Percentiles rank a stretch among this genome's conserved stretches.
Conservation (phyloP, 768 basidiomycete genomes). For the Suillus variegatus region DNA sequence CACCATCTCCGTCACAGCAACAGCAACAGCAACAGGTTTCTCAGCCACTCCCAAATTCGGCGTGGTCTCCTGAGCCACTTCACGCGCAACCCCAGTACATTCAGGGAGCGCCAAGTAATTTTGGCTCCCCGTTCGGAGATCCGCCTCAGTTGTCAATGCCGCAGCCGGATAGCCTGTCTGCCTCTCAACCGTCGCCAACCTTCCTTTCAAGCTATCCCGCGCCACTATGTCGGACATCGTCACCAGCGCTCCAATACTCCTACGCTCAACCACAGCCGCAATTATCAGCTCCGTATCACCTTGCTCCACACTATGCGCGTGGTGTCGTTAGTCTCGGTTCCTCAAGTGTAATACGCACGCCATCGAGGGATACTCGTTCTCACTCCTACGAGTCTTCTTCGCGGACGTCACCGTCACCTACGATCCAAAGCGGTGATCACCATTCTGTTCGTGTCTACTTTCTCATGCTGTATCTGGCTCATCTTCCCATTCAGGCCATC, state of each 20-base stretch:
- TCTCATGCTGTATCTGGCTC: conserved; percentile 28
- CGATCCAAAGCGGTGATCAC: conserved; percentile 37
- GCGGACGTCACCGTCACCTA: conserved; percentile 46
- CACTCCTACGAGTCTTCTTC: conserved; percentile 27
- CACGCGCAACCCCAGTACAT: conserved; percentile 34
- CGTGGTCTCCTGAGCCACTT: conserved; percentile 40
- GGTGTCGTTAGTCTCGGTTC: conserved; percentile 46
- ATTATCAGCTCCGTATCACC: conserved; percentile 22
- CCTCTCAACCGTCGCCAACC: conserved; percentile 29
- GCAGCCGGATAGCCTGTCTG: conserved; percentile 32
- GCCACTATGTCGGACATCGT: conserved; percentile 32
- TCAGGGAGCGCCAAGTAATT: conserved; percentile 19
- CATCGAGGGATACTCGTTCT: conserved; percentile 29
- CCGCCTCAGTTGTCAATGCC: conserved; percentile 32
- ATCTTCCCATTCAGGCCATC: conserved; percentile 58
- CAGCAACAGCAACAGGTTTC: conserved; percentile 15
- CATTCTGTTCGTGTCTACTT: conserved; percentile 25
- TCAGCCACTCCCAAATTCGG: conserved; percentile 29
- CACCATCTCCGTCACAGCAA: conserved; percentile 33
- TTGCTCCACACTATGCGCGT: conserved; percentile 50
- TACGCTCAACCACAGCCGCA: conserved; percentile 30
- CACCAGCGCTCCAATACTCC: conserved; percentile 42
- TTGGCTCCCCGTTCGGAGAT: conserved; percentile 27
- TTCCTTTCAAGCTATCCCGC: conserved; percentile 32
- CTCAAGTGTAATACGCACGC: conserved; percentile 30